Base-by-base conservation (phyloP, 352 stramenopile genomes). In the Pythium guiyangense region DNA sequence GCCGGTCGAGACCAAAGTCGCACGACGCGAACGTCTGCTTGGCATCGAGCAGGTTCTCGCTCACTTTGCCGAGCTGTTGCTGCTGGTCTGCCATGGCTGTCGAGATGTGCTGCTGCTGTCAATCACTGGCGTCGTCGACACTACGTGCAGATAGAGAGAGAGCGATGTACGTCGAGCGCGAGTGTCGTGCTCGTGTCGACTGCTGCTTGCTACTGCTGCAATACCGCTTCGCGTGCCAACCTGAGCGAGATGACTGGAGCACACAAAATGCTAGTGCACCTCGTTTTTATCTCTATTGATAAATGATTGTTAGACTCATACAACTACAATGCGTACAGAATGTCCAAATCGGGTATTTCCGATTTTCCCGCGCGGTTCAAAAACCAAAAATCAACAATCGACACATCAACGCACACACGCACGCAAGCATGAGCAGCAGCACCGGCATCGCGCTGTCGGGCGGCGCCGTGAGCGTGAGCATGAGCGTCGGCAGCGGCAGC, bases 1-100 rank as follows among this genome's bases (percentile, higher is more conserved):
- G 87, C 47, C 83, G 74, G 65, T 98, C 94, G 54, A 98, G 80
- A 6, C 90, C 93, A 54, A 98, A 92, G 46, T 86, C 83, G 65
- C 81, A 89, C 10, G 78, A 66, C 39, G 69, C 73, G 64, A 96
- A 96, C 58, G 79, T 54, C 68, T 90, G 74, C 62, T 94, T 79
- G 60, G 68, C 77, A 58, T 93, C 86, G 52, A 95, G 68, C 22
- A 95, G 63, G 46, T 74, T 79, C 65, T 86, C 72, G 61, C 69
- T 89, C 54, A 94, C 81, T 44, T 77, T 77, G 62, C 62, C 68
- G 44, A 75, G 61, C 59, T 61, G 57, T 43, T 48, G 61, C 59
- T 61, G 57, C 46, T 48, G 34, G 42, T 57, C 50, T 10, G 31
- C n/a, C 57, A 63, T 74, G 22, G 35, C 44, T 52, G 54, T 49